Evolutionary conservation across 2,329 filamentous ascomycete genomes (phyloP).

Genomic region (Chrysoporthe cubensis): DNA sequence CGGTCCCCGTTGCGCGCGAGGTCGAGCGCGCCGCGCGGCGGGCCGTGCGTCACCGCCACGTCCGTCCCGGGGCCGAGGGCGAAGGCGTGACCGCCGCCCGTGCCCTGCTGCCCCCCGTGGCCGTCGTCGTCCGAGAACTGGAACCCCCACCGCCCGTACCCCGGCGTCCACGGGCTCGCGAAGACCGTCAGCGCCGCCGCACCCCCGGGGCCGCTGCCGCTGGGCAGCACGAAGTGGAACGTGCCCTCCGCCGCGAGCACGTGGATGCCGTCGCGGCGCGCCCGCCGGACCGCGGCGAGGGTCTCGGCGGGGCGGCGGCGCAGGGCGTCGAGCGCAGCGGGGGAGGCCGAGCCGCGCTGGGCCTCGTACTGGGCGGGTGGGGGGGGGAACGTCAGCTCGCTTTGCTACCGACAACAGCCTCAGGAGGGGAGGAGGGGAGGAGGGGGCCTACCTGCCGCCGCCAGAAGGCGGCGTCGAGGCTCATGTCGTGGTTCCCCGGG

Average conservation of each 20-base stretch:
- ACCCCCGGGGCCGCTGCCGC: no score
- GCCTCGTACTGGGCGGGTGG: no score
- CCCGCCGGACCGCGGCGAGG: constrained; percentile 33
- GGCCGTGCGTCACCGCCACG: constrained; percentile 24
- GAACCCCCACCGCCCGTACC: constrained; percentile 25
- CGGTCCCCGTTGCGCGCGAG: constrained; percentile 11
- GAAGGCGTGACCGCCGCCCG: constrained; percentile 25
- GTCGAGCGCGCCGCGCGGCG: constrained; percentile 20
- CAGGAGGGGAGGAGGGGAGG: no score
- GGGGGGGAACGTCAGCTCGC: no score
- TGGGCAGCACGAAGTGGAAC: constrained; percentile 25
- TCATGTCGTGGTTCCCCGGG: constrained; percentile 25
- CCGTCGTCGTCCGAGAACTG: constrained; percentile 9
- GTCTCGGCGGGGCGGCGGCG: constrained; percentile 44
- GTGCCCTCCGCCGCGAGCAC: constrained; percentile 20
- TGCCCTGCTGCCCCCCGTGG: not conserved
- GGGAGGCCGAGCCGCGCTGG: not conserved
- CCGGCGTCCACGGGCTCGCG: constrained; percentile 26
- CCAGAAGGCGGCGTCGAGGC: constrained; percentile 18
- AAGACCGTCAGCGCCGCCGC: constrained; percentile 24
- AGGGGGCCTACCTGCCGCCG: constrained; percentile 8
- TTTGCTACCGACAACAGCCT: no score
- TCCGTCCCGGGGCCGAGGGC: constrained; percentile 20
- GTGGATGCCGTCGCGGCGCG: constrained; percentile 21
- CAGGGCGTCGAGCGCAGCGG: not conserved